Evolutionary conservation across 2,329 filamentous ascomycete species (phyloP).

Genomic region (Colletotrichum salicis): DNA sequence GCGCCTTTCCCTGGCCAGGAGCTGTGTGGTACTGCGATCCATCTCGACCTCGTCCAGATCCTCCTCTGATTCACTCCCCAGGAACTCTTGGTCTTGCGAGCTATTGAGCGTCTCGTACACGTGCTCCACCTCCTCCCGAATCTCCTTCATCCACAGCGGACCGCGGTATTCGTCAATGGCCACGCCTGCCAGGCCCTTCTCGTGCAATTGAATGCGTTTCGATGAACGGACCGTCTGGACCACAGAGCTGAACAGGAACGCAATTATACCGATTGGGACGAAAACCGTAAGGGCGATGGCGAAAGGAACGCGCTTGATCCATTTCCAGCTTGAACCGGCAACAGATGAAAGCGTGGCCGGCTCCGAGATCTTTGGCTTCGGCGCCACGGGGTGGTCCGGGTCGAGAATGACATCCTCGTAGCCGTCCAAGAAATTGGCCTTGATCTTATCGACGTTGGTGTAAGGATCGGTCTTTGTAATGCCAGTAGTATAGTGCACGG

Average conservation of each 20-base stretch:
- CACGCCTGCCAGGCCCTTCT: conserved; percentile 75
- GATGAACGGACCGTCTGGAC: conserved; percentile 81
- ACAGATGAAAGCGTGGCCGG: conserved; percentile 46
- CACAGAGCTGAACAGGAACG: conserved; percentile 79
- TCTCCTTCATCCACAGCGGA: conserved; percentile 79
- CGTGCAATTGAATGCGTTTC: conserved; percentile 80
- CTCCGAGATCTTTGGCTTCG: conserved; percentile 49
- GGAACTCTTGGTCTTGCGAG: conserved; percentile 76
- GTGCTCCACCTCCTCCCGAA: conserved; percentile 80
- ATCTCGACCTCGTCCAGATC: conserved; percentile 50
- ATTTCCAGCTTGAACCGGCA: conserved; percentile 45
- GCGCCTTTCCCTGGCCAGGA: conserved; percentile 54
- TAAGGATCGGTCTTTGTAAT: conserved; percentile 85
- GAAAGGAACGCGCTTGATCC: conserved; percentile 68
- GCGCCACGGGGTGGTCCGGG: conserved; percentile 67
- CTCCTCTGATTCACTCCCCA: conserved; percentile 66
- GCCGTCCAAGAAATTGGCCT: conserved; percentile 78
- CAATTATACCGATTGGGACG: conserved; percentile 76
- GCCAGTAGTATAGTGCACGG: conserved; percentile 83
- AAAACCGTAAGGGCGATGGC: conserved; percentile 74
- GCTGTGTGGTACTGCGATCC: conserved; percentile 49
- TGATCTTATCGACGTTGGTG: conserved; percentile 71
- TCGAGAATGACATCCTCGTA: conserved; percentile 83
- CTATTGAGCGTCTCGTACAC: conserved; percentile 79
- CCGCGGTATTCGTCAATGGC: conserved; percentile 74